Conservation (phyloP, 768 basidiomycete species). For the Tricholoma terreum region DNA sequence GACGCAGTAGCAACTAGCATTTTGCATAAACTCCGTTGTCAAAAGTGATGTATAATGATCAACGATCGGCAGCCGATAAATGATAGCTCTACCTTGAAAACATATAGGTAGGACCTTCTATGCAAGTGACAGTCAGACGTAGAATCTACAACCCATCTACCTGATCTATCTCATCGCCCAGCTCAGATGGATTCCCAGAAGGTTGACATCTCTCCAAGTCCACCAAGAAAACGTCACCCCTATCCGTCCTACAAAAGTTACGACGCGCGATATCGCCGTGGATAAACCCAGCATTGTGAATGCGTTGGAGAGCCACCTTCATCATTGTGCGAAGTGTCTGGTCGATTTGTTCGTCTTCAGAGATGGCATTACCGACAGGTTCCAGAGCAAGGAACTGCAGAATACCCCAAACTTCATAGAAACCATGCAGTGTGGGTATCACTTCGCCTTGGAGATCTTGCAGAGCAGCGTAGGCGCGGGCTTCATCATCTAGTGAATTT, state of each 20-base stretch:
- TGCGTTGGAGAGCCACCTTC: slow-evolving; percentile 14
- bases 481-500: slow-evolving; percentile 9
- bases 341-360: slow-evolving; percentile 3
- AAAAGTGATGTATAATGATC: too few species aligned
- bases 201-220: slow-evolving; percentile 1
- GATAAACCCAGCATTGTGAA: slow-evolving; percentile 13
- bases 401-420: slow-evolving; percentile 18
- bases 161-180: background rate
- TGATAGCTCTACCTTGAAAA: background rate
- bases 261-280: slow-evolving; percentile 2
- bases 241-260: background rate
- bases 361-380: background rate
- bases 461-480: background rate
- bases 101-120: background rate
- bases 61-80: too few species aligned
- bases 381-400: slow-evolving; percentile 17
- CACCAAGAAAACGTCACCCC: background rate
- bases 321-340: slow-evolving; percentile 11
- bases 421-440: slow-evolving; percentile 14
- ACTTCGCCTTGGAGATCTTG: slow-evolving; percentile 1
- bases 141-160: background rate
- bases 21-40: too few species aligned
- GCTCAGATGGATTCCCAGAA: background rate
- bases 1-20: too few species aligned
- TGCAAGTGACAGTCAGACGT: background rate